Conservation (phyloP, 495 filamentous ascomycete species). For the Lasiosphaeris hirsuta region DNA sequence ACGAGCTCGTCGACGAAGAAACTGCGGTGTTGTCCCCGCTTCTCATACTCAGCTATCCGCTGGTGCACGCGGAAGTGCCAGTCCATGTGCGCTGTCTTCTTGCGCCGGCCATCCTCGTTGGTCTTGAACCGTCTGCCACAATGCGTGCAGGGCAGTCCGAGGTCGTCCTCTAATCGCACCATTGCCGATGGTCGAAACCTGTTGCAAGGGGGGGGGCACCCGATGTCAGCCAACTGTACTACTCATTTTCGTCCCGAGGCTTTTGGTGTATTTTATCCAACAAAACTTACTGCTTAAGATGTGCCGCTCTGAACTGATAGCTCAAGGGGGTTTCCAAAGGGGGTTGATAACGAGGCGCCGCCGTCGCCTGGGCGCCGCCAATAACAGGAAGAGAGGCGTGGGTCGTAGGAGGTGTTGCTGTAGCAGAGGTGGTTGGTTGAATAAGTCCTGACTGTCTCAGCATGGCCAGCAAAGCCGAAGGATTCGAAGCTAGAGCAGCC, state of each 20-base stretch:
- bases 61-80: slow-evolving; percentile 97
- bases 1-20: slow-evolving; percentile 94
- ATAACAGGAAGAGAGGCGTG: slow-evolving; percentile 34
- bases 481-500: slow-evolving; percentile 24
- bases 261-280: slow-evolving; percentile 9
- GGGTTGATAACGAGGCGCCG: not conserved
- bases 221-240: slow-evolving; percentile 15
- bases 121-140: slow-evolving; percentile 84
- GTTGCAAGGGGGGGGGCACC: slow-evolving; percentile 10
- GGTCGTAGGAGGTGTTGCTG: slow-evolving; percentile 27
- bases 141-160: slow-evolving; percentile 81
- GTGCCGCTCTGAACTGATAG: slow-evolving; percentile 18
- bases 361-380: not conserved
- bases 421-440: slow-evolving; percentile 14
- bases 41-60: slow-evolving; percentile 76
- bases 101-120: slow-evolving; percentile 71
- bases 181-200: slow-evolving; percentile 75
- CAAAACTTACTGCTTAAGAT: slow-evolving; percentile 35
- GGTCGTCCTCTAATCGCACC: slow-evolving; percentile 67
- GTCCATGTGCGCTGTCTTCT: slow-evolving; percentile 91
- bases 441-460: slow-evolving; percentile 50
- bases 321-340: slow-evolving; percentile 15
- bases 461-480: slow-evolving; percentile 46
- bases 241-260: not conserved
- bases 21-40: slow-evolving; percentile 78